Conservation (phyloP, 2,329 filamentous ascomycete species). For the Colletotrichum orbiculare region DNA sequence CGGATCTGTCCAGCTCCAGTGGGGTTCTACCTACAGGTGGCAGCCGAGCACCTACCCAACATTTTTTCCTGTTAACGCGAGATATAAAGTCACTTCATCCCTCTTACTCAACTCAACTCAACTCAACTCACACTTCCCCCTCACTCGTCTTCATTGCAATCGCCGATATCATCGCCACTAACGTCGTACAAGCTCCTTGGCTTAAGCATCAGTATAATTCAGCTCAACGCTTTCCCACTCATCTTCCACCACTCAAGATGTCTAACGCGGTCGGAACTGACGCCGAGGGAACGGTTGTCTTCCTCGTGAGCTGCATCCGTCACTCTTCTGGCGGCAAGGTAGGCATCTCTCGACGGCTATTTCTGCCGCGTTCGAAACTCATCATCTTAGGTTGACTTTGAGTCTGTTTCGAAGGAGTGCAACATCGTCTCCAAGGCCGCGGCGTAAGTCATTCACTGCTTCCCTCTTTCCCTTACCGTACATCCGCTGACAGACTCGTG, state of each 20-base stretch:
- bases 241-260: constrained; percentile 26
- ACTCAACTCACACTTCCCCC: too few relatives aligned
- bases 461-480: neutral
- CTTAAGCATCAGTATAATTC: too few relatives aligned
- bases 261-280: constrained; percentile 44
- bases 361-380: constrained; percentile 20
- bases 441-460: constrained; percentile 66
- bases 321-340: constrained; percentile 71
- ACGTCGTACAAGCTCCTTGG: too few relatives aligned
- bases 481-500: neutral
- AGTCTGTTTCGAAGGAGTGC: constrained; percentile 71
- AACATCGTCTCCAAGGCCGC: constrained; percentile 73
- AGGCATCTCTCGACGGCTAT: constrained; percentile 28
- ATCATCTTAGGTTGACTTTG: constrained; percentile 69
- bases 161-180: too few relatives aligned
- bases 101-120: too few relatives aligned
- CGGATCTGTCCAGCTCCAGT: too few relatives aligned
- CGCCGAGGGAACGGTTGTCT: constrained; percentile 69
- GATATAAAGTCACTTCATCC: too few relatives aligned
- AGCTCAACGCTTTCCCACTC: too few relatives aligned
- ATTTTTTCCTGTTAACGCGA: too few relatives aligned
- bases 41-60: too few relatives aligned
- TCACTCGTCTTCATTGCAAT: too few relatives aligned
- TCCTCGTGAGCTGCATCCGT: constrained; percentile 74
- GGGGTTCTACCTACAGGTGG: too few relatives aligned